These are phyloP conservation scores for Amaranthus hypochondriacus DNA, from an alignment of 148 eudicot genomes.

Conservation along the genomic window DNA sequence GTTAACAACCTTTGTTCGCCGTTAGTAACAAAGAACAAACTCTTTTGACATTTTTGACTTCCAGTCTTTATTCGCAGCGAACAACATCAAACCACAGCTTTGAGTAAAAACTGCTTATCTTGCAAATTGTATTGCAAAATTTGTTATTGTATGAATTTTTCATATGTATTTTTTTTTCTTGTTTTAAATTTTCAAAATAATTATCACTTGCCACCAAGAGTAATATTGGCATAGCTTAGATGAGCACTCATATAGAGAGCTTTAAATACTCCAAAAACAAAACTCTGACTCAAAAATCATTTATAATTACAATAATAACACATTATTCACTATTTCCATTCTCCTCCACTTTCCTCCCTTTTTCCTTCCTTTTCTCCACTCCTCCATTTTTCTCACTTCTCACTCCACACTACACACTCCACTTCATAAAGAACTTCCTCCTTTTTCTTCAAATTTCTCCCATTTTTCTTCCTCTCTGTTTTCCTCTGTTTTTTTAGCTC, in stretches of 20 bases:
- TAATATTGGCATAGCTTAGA: not conserved
- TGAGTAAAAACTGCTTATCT: no score
- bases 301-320: no score
- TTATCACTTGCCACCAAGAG: no score
- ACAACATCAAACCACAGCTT: no score
- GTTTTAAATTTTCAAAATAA: not conserved
- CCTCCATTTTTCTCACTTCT: not conserved
- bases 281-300: no score
- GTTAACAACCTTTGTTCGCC: no score
- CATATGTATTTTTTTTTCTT: no score
- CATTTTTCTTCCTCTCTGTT: not conserved
- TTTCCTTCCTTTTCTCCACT: not conserved
- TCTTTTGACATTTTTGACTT: no score
- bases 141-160: no score
- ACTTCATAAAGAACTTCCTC: conserved; percentile 2
- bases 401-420: conserved; percentile 5
- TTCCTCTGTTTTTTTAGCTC: not conserved
- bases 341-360: not conserved
- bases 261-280: not conserved
- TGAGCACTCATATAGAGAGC: not conserved
- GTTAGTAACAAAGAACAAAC: no score
- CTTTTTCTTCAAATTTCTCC: not conserved
- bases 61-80: no score
- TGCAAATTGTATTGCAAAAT: no score
- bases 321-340: not conserved